Base-by-base conservation (phyloP, 2,329 filamentous ascomycete genomes). In the Paraphoma sp. region DNA sequence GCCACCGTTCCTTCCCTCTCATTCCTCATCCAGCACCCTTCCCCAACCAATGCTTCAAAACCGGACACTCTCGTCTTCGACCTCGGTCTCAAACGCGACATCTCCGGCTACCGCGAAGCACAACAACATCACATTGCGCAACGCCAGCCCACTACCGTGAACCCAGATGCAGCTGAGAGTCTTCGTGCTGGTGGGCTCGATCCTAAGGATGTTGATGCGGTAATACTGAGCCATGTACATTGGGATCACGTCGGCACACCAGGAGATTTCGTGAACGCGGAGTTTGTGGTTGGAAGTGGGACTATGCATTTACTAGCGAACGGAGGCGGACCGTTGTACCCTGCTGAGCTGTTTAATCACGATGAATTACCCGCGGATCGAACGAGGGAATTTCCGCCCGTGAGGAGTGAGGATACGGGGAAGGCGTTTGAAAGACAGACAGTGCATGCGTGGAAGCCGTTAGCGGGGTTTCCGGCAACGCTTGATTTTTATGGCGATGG, bases 161-260 rank as follows among this genome's bases (percentile, higher is more conserved):
- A 71, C 2, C 82, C 81, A 0, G 83, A 83, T 54, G 79, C 79
- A 12, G 77, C 76, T 1, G 72, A 68, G 2, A 67, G 61, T 51
- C 62, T 84, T 40, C 65, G 68, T 47, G 55, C 58, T 46, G 79
- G 79, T 5, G 76, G 76, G 1, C 50, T 82, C 1, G 56, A 69
- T 4, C 73, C 78, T 1, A 55, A 56, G 8, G 71, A 76, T 7
- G 69, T 81, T 12, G 67, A 81, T 51, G 68, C 72, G 6, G 74
- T 83, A 4, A 73, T 86, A 7, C 68, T 85, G 1, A 83, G 80
- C 60, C 85, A 87, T 56, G 77, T 84, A 0, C 84, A 87, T 62
- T 86, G 83, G 78, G 84, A 87, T 62, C 85, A 87, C 58, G 77
- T 83, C 38, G 85, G 84, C n/a, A 84, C 82, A 4, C 82, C 84